These are phyloP conservation scores for Cladosporium sp. DNA, from an alignment of 2,329 filamentous ascomycete genomes.

Conservation along the genomic window DNA sequence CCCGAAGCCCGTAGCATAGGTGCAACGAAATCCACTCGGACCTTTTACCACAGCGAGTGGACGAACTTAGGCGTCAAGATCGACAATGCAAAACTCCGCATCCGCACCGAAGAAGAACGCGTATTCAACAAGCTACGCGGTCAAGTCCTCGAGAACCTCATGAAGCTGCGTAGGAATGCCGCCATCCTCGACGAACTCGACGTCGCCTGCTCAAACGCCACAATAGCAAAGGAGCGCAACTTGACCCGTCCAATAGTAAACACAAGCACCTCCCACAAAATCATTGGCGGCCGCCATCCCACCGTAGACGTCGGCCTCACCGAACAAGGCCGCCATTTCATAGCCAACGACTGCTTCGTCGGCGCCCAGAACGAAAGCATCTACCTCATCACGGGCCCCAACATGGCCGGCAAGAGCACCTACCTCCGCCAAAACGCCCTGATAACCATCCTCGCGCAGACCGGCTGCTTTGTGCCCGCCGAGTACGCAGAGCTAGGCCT, in stretches of 20 bases:
- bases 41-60: conserved; percentile 82
- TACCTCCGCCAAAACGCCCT: conserved; percentile 94
- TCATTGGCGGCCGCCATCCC: conserved; percentile 83
- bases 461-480: conserved; percentile 88
- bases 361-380: conserved; percentile 70
- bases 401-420: conserved; percentile 97
- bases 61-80: conserved; percentile 72
- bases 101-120: conserved; percentile 76
- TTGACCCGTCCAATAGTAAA: conserved; percentile 72
- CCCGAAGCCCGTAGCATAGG: conserved; percentile 56
- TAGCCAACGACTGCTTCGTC: conserved; percentile 79
- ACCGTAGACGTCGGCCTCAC: conserved; percentile 82
- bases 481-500: conserved; percentile 79
- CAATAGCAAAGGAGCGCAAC: conserved; percentile 67
- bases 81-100: conserved; percentile 70
- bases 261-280: conserved; percentile 59
- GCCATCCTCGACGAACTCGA: conserved; percentile 91
- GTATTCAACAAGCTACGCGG: conserved; percentile 72
- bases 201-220: conserved; percentile 79
- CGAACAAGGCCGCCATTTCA: conserved; percentile 75
- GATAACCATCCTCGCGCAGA: conserved; percentile 88
- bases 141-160: conserved; percentile 72
- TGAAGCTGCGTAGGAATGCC: conserved; percentile 83
- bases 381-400: conserved; percentile 72
- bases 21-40: conserved; percentile 76